Conservation (phyloP, 2,329 filamentous ascomycete genomes). For the Tolypocladium ophioglossoides region DNA sequence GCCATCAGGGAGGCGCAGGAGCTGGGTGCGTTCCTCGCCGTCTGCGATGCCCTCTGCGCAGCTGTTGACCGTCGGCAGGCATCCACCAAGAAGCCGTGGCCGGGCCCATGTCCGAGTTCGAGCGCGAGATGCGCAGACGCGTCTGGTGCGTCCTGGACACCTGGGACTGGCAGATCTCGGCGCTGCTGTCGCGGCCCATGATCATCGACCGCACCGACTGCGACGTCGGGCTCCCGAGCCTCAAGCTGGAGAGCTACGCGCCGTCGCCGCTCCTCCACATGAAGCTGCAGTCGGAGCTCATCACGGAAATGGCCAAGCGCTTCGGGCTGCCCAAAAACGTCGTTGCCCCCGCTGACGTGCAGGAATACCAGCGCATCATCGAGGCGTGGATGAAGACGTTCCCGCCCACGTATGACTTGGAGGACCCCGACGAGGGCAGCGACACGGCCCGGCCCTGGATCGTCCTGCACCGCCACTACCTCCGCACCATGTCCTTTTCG, state of each 20-base stretch:
- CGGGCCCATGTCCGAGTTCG: slow-evolving; percentile 18
- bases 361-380: slow-evolving; percentile 21
- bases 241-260: slow-evolving; percentile 19
- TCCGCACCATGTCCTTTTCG: slow-evolving; percentile 33
- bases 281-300: slow-evolving; percentile 24
- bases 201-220: slow-evolving; percentile 24
- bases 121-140: slow-evolving; percentile 24
- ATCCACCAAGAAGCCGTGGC: slow-evolving; percentile 19
- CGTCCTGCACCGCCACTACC: slow-evolving; percentile 31
- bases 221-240: slow-evolving; percentile 19
- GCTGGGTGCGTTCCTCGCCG: slow-evolving; percentile 14
- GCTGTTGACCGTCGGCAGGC: slow-evolving; percentile 8
- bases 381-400: slow-evolving; percentile 32
- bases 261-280: slow-evolving; percentile 23
- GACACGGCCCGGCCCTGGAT: slow-evolving; percentile 32
- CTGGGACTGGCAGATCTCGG: slow-evolving; percentile 29
- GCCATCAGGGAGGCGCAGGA: slow-evolving; percentile 26
- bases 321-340: slow-evolving; percentile 21
- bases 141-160: slow-evolving; percentile 26
- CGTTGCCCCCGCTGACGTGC: slow-evolving; percentile 15
- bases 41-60: fast-evolving
- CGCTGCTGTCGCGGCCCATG: slow-evolving; percentile 20
- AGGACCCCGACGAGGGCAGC: slow-evolving; percentile 27
- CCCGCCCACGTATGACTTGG: slow-evolving; percentile 27
- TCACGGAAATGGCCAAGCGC: slow-evolving; percentile 16